Percentiles rank a stretch among this genome's conserved stretches.
These are phyloP conservation scores for Tulasnella sp. DNA, from an alignment of 768 basidiomycete species.

Conservation along the genomic window DNA sequence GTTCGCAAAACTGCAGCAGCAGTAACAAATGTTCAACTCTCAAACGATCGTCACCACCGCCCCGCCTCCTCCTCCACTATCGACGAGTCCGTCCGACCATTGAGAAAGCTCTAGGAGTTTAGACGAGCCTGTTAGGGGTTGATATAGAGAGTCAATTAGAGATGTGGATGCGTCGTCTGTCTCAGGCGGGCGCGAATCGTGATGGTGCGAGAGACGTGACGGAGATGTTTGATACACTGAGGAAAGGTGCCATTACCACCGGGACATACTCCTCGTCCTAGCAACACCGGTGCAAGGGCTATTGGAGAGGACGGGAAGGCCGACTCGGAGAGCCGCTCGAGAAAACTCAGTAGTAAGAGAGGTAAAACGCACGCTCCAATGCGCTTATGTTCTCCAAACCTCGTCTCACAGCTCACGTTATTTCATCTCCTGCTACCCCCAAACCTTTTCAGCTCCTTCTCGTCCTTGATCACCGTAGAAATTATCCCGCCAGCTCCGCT, in stretches of 20 bases:
- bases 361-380: neutral
- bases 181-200: neutral
- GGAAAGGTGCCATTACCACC: slow-evolving; percentile 12
- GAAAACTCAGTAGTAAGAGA: neutral
- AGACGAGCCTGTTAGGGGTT: slow-evolving; percentile 15
- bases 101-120: neutral
- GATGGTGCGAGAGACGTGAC: neutral
- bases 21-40: neutral
- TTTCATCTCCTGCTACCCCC: neutral
- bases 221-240: neutral
- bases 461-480: neutral
- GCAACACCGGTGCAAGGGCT: neutral
- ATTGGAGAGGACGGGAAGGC: neutral
- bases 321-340: neutral
- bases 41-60: no score
- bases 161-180: neutral
- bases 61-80: neutral
- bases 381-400: slow-evolving; percentile 19
- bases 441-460: neutral
- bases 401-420: slow-evolving; percentile 10
- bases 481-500: neutral
- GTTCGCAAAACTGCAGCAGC: neutral
- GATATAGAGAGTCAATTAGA: neutral
- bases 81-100: slow-evolving; percentile 2
- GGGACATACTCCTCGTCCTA: neutral